Evolutionary conservation across 2,329 filamentous ascomycete species (phyloP).

Genomic region (Microsporum ferrugineum): DNA sequence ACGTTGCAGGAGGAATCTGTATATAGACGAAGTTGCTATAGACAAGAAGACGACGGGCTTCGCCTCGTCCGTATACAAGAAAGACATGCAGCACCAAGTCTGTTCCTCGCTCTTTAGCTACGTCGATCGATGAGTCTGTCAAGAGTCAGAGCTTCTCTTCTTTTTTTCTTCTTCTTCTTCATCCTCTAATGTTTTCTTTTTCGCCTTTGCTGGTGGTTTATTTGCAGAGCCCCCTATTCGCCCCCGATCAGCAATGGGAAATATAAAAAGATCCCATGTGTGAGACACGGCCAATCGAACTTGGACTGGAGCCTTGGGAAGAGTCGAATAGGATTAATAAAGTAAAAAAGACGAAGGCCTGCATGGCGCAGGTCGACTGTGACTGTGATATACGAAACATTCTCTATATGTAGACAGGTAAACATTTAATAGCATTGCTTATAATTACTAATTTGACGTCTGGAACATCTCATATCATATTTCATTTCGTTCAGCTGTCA

Average conservation of each 20-base stretch:
- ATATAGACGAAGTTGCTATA: not conserved
- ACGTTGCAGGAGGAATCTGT: not conserved
- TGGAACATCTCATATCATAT: not conserved
- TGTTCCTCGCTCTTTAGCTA: not conserved
- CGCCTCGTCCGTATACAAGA: conserved; percentile 1
- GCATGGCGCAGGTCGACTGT: not conserved
- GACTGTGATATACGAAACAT: not conserved
- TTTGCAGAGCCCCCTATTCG: not conserved
- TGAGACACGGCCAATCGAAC: not conserved
- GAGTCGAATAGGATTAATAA: not conserved
- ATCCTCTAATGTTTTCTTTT: not conserved
- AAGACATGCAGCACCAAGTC: not conserved
- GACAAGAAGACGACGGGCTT: not conserved
- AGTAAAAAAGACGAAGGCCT: not conserved
- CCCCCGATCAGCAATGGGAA: conserved; percentile 1
- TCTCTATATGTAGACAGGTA: not conserved
- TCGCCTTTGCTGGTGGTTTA: not conserved
- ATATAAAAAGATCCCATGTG: conserved; percentile 3
- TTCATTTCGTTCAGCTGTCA: not conserved
- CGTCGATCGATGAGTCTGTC: not conserved
- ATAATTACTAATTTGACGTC: not conserved
- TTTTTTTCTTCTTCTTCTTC: not conserved
- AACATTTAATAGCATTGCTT: not conserved
- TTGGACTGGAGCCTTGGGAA: too few relatives aligned
- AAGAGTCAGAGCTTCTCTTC: not conserved